Evolutionary conservation across 2,329 filamentous ascomycete genomes (phyloP).

Genomic region (Trematosphaeria pertusa): DNA sequence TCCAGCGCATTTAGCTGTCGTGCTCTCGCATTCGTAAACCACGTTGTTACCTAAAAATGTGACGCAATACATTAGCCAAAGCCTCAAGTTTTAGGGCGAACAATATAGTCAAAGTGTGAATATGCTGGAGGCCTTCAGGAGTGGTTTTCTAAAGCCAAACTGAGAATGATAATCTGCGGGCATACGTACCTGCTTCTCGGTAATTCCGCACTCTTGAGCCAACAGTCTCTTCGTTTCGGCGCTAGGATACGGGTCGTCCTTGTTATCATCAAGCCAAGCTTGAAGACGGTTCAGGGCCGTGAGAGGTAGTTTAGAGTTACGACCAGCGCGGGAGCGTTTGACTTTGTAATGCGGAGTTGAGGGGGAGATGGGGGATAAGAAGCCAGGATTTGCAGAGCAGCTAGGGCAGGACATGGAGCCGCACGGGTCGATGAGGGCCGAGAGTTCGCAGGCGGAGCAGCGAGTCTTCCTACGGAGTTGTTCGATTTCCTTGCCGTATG

Average conservation of each 20-base stretch:
- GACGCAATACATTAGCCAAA: no score
- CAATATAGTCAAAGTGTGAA: no score
- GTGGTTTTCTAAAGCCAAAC: no score
- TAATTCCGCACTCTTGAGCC: slow-evolving; percentile 40
- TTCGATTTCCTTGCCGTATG: slow-evolving; percentile 1
- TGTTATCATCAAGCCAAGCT: slow-evolving; percentile 38
- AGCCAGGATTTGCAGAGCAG: slow-evolving; percentile 15
- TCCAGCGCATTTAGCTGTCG: slow-evolving; percentile 29
- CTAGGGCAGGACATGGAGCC: slow-evolving; percentile 18
- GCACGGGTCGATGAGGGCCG: slow-evolving; percentile 20
- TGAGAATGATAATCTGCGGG: no score
- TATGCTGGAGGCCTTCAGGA: no score
- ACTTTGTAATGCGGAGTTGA: slow-evolving; percentile 15
- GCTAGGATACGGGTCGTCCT: slow-evolving; percentile 40
- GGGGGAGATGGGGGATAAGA: slow-evolving; percentile 20
- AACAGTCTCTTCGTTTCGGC: slow-evolving; percentile 36
- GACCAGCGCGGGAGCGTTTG: slow-evolving; percentile 38
- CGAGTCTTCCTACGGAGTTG: slow-evolving; percentile 5
- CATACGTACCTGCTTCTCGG: slow-evolving; percentile 45
- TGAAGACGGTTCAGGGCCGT: slow-evolving; percentile 35
- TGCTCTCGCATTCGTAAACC: slow-evolving; percentile 46
- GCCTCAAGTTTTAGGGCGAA: no score
- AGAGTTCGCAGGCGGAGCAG: slow-evolving; percentile 34
- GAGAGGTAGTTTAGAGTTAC: slow-evolving; percentile 37
- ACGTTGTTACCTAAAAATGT: no score